phyloP scores from a whole-genome alignment of 2,329 filamentous ascomycete genomes.

The Pestalotiopsis sp. region DNA sequence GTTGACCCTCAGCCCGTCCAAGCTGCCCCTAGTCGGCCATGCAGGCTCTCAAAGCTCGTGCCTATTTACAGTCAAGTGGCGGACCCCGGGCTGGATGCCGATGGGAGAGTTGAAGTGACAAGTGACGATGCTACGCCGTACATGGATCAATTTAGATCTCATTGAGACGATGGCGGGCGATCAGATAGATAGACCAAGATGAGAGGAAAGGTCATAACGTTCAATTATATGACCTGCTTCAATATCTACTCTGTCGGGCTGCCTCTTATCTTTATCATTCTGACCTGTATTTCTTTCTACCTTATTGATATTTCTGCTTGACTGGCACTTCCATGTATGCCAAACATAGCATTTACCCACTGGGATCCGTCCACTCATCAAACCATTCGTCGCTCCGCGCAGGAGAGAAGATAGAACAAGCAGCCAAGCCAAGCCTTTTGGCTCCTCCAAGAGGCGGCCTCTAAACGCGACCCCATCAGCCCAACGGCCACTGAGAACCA shows the following conservation, averaged over 20 bases:
- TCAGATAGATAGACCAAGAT: neutral
- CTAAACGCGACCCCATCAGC: slow-evolving; percentile 8
- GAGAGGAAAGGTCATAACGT: neutral
- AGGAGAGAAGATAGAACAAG: slow-evolving; percentile 1
- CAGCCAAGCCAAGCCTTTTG: slow-evolving; percentile 3
- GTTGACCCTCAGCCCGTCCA: neutral
- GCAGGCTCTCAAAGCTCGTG: neutral
- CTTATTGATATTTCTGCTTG: neutral
- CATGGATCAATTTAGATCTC: neutral
- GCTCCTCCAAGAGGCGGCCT: neutral
- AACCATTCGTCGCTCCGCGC: neutral
- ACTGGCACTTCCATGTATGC: neutral
- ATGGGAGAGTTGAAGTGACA: neutral
- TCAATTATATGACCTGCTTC: neutral
- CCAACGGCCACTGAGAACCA: neutral
- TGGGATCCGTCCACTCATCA: neutral
- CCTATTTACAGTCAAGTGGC: neutral
- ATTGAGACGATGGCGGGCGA: neutral
- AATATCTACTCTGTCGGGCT: neutral
- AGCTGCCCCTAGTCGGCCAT: neutral
- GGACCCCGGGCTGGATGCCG: neutral
- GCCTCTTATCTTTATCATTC: neutral
- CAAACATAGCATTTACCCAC: neutral
- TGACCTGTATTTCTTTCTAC: neutral
- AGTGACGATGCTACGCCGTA: no score